Percentiles rank a stretch among this genome's conserved stretches.
Conservation (phyloP, 1,139 yeast genomes). For the Sugiyamaella neomexicana region DNA sequence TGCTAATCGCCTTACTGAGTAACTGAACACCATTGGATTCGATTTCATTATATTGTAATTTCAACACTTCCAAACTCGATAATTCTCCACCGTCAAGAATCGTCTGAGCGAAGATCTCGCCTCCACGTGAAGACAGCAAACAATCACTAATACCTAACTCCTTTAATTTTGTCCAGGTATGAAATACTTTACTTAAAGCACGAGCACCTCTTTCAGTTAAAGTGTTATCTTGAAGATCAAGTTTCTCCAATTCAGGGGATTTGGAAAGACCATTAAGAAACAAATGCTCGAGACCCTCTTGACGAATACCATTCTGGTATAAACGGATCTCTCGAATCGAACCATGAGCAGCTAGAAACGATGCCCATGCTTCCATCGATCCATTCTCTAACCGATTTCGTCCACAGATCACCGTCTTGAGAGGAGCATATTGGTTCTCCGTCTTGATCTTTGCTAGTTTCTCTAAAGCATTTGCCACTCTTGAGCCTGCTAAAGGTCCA, state of each 20-base stretch:
- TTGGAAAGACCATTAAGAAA: slow-evolving; percentile 67
- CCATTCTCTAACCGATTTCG: slow-evolving; percentile 96
- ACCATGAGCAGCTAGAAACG: slow-evolving; percentile 75
- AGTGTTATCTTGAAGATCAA: slow-evolving; percentile 95
- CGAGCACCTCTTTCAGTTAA: slow-evolving; percentile 81
- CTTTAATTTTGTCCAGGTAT: slow-evolving; percentile 55
- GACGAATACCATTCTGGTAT: slow-evolving; percentile 96
- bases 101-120: slow-evolving; percentile 48
- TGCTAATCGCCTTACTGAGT: slow-evolving; percentile 53
- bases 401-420: slow-evolving; percentile 88
- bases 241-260: slow-evolving; percentile 59
- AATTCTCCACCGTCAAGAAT: slow-evolving; percentile 37
- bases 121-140: slow-evolving; percentile 75
- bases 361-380: slow-evolving; percentile 60
- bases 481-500: slow-evolving; percentile 96
- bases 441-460: slow-evolving; percentile 66
- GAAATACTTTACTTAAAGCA: slow-evolving; percentile 62
- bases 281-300: slow-evolving; percentile 79
- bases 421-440: slow-evolving; percentile 46
- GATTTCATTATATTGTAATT: slow-evolving; percentile 87
- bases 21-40: slow-evolving; percentile 61
- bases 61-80: slow-evolving; percentile 54
- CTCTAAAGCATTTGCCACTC: slow-evolving; percentile 84
- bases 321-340: slow-evolving; percentile 72
- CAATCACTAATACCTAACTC: slow-evolving; percentile 91